Evolutionary conservation across 148 eudicot species (phyloP).

Genomic region (Amaranthus palmeri): DNA sequence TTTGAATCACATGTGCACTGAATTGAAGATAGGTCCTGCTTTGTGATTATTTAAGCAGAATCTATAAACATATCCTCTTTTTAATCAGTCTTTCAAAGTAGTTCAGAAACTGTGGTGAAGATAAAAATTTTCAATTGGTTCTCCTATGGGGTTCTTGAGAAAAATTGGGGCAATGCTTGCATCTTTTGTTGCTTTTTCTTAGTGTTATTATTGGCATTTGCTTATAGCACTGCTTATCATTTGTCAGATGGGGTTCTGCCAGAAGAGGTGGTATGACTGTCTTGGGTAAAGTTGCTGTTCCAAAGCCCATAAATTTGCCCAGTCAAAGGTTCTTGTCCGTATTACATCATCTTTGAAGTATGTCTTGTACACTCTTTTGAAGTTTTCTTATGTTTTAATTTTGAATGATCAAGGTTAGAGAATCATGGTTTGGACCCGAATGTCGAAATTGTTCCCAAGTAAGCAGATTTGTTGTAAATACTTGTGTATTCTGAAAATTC

Average conservation of each 20-base stretch:
- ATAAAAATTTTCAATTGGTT: no score
- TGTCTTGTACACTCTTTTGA: conserved; percentile 22
- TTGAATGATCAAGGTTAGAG: conserved; percentile 69
- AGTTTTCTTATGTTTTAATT: conserved; percentile 18
- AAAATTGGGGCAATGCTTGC: no score
- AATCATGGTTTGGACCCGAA: conserved; percentile 93
- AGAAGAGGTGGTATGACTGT: conserved; percentile 98
- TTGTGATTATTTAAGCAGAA: no score
- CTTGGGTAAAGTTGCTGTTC: conserved; percentile 95
- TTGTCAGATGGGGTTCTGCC: conserved; percentile 69
- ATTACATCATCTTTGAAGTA: conserved; percentile 11
- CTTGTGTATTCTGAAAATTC: neutral
- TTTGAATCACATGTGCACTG: no score
- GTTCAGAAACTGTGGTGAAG: no score
- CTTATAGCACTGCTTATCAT: neutral
- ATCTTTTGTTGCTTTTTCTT: no score
- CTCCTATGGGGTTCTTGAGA: no score
- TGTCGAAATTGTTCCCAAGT: conserved; percentile 99
- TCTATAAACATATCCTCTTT: no score
- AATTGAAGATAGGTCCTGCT: no score
- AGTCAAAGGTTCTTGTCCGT: conserved; percentile 76
- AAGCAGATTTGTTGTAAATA: conserved; percentile 36
- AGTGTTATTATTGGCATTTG: neutral
- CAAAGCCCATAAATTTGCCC: conserved; percentile 94
- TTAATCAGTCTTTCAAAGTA: no score